Evolutionary conservation across 2,329 filamentous ascomycete species (phyloP).

Genomic region (Botryosphaeria agaves): DNA sequence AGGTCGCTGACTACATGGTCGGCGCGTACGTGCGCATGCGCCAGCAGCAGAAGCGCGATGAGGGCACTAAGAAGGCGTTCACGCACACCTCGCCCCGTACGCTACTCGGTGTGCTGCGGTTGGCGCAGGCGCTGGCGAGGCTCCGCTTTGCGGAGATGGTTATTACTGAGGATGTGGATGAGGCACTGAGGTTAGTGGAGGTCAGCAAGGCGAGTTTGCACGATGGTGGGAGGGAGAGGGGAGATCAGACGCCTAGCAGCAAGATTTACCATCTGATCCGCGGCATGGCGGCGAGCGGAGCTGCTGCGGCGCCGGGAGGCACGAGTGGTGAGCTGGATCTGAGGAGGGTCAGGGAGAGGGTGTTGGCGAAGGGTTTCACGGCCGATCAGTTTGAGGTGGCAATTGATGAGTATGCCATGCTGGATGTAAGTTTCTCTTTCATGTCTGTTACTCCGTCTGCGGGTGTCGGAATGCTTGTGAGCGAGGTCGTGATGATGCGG

Average conservation of each 20-base stretch:
- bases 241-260: slow-evolving; percentile 64
- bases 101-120: slow-evolving; percentile 76
- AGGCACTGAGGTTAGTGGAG: slow-evolving; percentile 78
- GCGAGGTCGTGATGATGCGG: neutral
- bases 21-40: slow-evolving; percentile 93
- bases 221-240: slow-evolving; percentile 44
- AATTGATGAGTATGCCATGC: slow-evolving; percentile 71
- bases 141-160: slow-evolving; percentile 77
- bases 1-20: slow-evolving; percentile 88
- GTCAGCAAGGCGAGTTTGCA: slow-evolving; percentile 86
- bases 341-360: slow-evolving; percentile 74
- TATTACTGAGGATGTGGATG: slow-evolving; percentile 84
- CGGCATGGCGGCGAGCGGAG: slow-evolving; percentile 68
- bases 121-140: slow-evolving; percentile 84
- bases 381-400: slow-evolving; percentile 78
- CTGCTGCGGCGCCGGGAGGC: slow-evolving; percentile 60
- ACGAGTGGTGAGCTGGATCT: slow-evolving; percentile 61
- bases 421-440: slow-evolving; percentile 72
- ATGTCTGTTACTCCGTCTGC: too few species aligned
- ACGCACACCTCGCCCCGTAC: slow-evolving; percentile 89
- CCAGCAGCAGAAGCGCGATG: slow-evolving; percentile 78
- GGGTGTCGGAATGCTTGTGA: neutral
- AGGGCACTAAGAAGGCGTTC: slow-evolving; percentile 82
- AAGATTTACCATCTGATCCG: slow-evolving; percentile 94
- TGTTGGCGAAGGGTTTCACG: slow-evolving; percentile 92